Percentiles rank a stretch among this genome's conserved stretches.
Evolutionary conservation across 2,329 filamentous ascomycete genomes (phyloP).

Genomic region (Alternaria infectoria): DNA sequence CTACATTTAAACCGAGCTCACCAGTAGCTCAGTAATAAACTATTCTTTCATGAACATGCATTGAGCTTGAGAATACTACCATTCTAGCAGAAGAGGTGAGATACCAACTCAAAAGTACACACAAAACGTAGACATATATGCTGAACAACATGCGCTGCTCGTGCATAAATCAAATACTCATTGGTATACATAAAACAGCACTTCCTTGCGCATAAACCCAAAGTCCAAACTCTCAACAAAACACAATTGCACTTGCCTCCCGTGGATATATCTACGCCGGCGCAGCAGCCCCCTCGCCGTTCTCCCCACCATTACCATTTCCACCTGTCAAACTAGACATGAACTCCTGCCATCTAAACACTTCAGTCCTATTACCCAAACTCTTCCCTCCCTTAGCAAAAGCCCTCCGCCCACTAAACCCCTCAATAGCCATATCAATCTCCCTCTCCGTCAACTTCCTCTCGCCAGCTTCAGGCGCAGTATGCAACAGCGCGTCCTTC

Average conservation of each 20-base stretch:
- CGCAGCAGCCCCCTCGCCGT: slow-evolving; percentile 15
- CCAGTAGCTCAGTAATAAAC: no score
- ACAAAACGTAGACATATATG: no score
- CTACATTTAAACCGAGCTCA: no score
- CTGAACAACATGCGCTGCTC: neutral
- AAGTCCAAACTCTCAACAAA: neutral
- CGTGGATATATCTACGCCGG: neutral
- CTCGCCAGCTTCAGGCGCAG: slow-evolving; percentile 68
- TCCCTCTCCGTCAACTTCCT: slow-evolving; percentile 58
- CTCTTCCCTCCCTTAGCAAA: slow-evolving; percentile 69
- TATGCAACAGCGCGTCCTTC: slow-evolving; percentile 81
- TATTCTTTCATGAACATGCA: no score
- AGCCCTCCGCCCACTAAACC: slow-evolving; percentile 82
- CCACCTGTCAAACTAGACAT: slow-evolving; percentile 62
- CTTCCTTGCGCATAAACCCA: neutral
- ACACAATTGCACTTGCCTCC: neutral
- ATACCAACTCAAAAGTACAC: no score
- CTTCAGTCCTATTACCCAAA: slow-evolving; percentile 70
- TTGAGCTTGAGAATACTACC: no score
- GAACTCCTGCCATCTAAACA: slow-evolving; percentile 94
- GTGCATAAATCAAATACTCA: neutral
- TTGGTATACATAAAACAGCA: neutral
- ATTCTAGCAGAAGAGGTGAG: no score
- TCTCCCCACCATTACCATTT: slow-evolving; percentile 27
- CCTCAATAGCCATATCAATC: slow-evolving; percentile 84